Evolutionary conservation across 2,329 filamentous ascomycete species (phyloP).

Genomic region (Fusarium nygamai): DNA sequence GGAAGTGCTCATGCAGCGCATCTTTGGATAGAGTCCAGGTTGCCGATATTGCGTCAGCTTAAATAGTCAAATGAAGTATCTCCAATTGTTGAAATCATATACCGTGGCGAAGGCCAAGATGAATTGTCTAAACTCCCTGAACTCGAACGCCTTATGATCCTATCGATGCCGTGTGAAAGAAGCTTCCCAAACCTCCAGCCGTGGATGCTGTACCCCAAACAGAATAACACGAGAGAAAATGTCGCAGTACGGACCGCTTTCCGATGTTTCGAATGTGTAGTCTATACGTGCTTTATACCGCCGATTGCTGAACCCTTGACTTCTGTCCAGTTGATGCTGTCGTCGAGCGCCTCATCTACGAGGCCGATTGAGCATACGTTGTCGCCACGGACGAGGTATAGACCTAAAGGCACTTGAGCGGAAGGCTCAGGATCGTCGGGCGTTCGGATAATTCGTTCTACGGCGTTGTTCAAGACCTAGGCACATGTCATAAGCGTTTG

Average conservation of each 20-base stretch:
- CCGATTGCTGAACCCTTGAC: slow-evolving; percentile 88
- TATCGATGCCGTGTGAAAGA: slow-evolving; percentile 24
- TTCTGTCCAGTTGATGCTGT: slow-evolving; percentile 90
- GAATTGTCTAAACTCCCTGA: slow-evolving; percentile 43
- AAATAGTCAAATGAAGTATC: slow-evolving; percentile 18
- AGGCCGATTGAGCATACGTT: slow-evolving; percentile 92
- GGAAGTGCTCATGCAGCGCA: slow-evolving; percentile 68
- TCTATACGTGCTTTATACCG: slow-evolving; percentile 78
- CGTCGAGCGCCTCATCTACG: slow-evolving; percentile 89
- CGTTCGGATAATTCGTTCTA: slow-evolving; percentile 90
- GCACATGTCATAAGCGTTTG: slow-evolving; percentile 25
- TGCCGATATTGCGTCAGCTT: slow-evolving; percentile 26
- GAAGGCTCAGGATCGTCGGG: slow-evolving; percentile 85
- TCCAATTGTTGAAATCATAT: slow-evolving; percentile 17
- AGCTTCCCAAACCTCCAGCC: slow-evolving; percentile 9
- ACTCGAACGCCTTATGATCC: slow-evolving; percentile 41
- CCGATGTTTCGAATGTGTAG: neutral
- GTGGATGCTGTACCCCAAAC: slow-evolving; percentile 32
- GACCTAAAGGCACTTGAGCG: slow-evolving; percentile 81
- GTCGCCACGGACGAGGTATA: slow-evolving; percentile 93
- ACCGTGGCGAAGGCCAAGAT: slow-evolving; percentile 37
- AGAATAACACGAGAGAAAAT: slow-evolving; percentile 22
- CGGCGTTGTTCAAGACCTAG: slow-evolving; percentile 80
- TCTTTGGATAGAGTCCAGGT: slow-evolving; percentile 61
- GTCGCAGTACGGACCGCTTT: neutral